Percentiles rank a stretch among this genome's conserved stretches.
phyloP scores from a whole-genome alignment of 106 monocot species.

The Dendrobium chrysotoxum region DNA sequence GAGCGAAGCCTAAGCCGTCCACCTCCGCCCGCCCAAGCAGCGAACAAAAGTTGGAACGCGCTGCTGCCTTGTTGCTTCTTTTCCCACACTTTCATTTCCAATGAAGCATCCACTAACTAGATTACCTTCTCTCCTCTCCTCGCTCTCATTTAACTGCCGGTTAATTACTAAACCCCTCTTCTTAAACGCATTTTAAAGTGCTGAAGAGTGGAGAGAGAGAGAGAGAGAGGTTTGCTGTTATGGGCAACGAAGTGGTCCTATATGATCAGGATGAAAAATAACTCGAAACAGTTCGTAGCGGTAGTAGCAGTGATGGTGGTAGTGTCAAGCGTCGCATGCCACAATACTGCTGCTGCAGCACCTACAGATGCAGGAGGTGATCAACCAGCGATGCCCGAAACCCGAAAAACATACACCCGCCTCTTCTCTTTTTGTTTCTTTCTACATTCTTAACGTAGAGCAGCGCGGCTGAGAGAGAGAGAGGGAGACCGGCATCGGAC shows the following conservation, averaged over 20 bases:
- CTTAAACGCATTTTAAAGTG: background rate
- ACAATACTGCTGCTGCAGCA: background rate
- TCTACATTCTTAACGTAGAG: background rate
- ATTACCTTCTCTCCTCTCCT: background rate
- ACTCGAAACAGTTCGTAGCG: too few relatives aligned
- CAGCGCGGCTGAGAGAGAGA: background rate
- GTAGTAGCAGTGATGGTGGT: too few relatives aligned
- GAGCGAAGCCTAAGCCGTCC: background rate
- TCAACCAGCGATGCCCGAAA: background rate
- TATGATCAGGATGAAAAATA: background rate
- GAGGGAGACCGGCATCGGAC: background rate
- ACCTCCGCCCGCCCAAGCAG: background rate
- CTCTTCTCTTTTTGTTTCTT: slow-evolving; percentile 11
- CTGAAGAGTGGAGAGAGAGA: too few relatives aligned
- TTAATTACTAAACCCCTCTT: background rate
- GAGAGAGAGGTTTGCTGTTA: too few relatives aligned
- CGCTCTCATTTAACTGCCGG: background rate
- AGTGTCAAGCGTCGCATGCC: background rate
- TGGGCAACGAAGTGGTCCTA: background rate
- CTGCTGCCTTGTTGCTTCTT: slow-evolving; percentile 3
- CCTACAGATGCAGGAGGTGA: background rate
- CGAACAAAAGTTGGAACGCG: background rate
- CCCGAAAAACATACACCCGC: background rate
- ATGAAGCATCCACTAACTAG: background rate
- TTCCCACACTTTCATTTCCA: slow-evolving; percentile 15